Evolutionary conservation across 225 moss, liverwort and hornwort genomes (phyloP).

Genomic region (Asterella californica): DNA sequence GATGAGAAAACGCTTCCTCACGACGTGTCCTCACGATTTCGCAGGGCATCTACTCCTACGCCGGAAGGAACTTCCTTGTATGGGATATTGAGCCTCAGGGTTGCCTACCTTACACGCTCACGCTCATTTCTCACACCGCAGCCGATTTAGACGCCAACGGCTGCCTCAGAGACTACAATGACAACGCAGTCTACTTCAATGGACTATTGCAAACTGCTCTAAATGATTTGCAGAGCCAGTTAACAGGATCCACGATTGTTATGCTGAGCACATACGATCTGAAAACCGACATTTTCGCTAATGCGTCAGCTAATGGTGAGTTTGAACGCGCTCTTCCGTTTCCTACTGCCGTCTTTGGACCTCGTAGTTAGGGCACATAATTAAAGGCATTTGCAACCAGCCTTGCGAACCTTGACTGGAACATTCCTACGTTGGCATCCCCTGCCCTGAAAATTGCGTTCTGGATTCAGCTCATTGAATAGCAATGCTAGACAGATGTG

Average conservation of each 20-base stretch:
- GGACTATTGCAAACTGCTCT: constrained; percentile 33
- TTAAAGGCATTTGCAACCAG: not conserved
- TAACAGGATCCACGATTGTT: constrained; percentile 26
- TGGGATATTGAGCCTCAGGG: constrained; percentile 50
- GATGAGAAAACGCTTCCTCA: not conserved
- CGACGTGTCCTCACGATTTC: too few species aligned
- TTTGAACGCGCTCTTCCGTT: not conserved
- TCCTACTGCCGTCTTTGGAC: too few species aligned
- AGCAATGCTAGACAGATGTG: too few species aligned
- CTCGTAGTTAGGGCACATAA: not conserved
- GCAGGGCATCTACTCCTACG: constrained; percentile 34
- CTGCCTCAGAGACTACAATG: constrained; percentile 42
- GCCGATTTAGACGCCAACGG: constrained; percentile 37
- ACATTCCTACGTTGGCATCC: not conserved
- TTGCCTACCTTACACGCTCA: constrained; percentile 47
- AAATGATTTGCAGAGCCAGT: constrained; percentile 3
- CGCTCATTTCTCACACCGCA: constrained; percentile 34
- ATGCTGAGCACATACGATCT: constrained; percentile 33
- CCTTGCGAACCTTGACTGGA: not conserved
- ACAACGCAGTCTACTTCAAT: constrained; percentile 30
- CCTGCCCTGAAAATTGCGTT: not conserved
- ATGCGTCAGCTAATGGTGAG: constrained; percentile 38
- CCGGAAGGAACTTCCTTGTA: constrained; percentile 34
- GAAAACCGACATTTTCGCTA: constrained; percentile 31
- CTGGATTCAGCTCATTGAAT: too few species aligned